Conservation (phyloP, 2,329 filamentous ascomycete species). For the Claviceps sorghi region DNA sequence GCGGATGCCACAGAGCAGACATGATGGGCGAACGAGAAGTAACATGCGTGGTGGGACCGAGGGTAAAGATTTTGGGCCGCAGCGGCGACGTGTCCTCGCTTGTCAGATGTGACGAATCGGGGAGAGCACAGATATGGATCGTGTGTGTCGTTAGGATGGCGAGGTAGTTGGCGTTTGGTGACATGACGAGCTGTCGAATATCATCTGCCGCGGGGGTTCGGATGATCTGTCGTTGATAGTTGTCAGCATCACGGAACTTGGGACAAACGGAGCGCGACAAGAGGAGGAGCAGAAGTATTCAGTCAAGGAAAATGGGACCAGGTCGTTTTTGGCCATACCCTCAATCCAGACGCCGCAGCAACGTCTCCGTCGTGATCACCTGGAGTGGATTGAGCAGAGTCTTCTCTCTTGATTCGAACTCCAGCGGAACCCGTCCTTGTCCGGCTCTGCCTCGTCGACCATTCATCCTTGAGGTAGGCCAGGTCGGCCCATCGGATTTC, state of each 20-base stretch:
- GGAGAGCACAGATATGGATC: constrained; percentile 74
- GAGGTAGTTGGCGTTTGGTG: constrained; percentile 66
- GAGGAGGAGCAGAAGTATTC: no score
- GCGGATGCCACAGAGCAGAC: constrained; percentile 80
- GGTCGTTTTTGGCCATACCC: constrained; percentile 14
- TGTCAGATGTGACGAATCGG: constrained; percentile 62
- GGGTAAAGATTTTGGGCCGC: constrained; percentile 72
- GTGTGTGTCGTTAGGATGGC: constrained; percentile 80
- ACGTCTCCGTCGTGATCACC: constrained; percentile 11
- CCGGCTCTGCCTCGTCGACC: constrained; percentile 17
- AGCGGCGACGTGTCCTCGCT: constrained; percentile 53
- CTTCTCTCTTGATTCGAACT: constrained; percentile 33
- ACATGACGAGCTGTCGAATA: constrained; percentile 74
- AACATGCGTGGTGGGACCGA: constrained; percentile 88
- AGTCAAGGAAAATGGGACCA: no score
- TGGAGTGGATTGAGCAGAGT: constrained; percentile 25
- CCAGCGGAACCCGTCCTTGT: constrained; percentile 17
- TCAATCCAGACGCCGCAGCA: constrained; percentile 16
- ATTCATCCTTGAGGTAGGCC: constrained; percentile 55
- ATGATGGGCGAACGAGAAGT: constrained; percentile 69
- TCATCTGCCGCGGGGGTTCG: constrained; percentile 65
- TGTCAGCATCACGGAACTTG: not conserved
- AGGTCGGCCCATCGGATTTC: constrained; percentile 89
- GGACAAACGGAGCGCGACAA: no score
- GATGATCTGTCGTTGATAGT: constrained; percentile 40